Percentiles rank a stretch among this genome's conserved stretches.
Conservation (phyloP, 352 stramenopile species). For the Pythium grandisporangium region DNA sequence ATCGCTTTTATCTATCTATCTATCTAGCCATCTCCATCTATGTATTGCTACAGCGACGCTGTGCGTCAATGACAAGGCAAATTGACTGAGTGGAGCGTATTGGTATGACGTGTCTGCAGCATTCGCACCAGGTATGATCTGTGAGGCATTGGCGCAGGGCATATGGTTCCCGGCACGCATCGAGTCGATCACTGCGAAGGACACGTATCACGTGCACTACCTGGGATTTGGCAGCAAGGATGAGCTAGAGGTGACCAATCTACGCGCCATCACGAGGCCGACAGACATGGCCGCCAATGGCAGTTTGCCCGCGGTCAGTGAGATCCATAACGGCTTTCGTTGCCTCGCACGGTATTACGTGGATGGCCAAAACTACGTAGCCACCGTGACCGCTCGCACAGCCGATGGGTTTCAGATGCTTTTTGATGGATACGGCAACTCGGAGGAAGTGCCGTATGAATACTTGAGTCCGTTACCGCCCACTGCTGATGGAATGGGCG, state of each 20-base stretch:
- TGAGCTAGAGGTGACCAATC: constrained; percentile 23
- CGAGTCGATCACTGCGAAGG: constrained; percentile 35
- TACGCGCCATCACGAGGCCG: constrained; percentile 49
- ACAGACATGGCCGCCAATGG: constrained; percentile 3
- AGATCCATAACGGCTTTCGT: constrained; percentile 44
- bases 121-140: constrained; percentile 35
- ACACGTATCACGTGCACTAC: constrained; percentile 67
- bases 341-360: constrained; percentile 78
- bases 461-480: constrained; percentile 46
- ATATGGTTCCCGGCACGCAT: constrained; percentile 65
- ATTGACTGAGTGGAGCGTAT: no score
- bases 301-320: constrained; percentile 22
- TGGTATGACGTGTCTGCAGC: not conserved
- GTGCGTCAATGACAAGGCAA: no score
- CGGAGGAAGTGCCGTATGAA: constrained; percentile 85
- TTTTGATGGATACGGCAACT: constrained; percentile 87
- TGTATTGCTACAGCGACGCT: no score
- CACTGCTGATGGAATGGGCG: not conserved
- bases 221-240: constrained; percentile 61
- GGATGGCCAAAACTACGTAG: constrained; percentile 68
- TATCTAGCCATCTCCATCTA: no score
- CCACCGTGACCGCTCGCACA: constrained; percentile 54
- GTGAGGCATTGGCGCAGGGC: constrained; percentile 52
- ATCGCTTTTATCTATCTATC: no score
- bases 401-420: constrained; percentile 69